Evolutionary conservation across 805 yeast species (phyloP), one percentile per base, ranked within the genome.

Genomic region (Cyberlindnera mycetangii): DNA sequence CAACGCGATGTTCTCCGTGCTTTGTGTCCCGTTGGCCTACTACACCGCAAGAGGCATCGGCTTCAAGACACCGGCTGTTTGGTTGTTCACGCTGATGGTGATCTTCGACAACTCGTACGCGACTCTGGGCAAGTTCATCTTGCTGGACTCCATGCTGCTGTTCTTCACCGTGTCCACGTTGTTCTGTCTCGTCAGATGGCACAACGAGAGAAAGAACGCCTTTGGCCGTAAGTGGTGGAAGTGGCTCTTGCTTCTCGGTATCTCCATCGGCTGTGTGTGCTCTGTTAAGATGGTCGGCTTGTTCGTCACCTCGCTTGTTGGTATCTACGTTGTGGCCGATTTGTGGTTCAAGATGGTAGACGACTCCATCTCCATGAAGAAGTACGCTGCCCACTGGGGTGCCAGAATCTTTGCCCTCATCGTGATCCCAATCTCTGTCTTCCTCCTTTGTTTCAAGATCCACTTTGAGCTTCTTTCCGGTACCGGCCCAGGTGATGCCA

Each of bases 281-380:
- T 85, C 96, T 22, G 95, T 89, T 46, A 93, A 93, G 68, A 89
- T 90, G 96, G 98, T 93, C 47, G 99, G 99, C 57, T 74, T 92
- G 45, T 88, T 93, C 59, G 87, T 88, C 49, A 92, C 95, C 45
- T 66, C 89, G 15, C 69, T 89, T 51, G 89, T 93, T 44, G 99
- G 99, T 39, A 76, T 89, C 50, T 88, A 92, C 67, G 89, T 97
- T 18, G 72, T 87, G 32, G 84, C 80, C 42, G 97, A 93, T 58
- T 72, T 93, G 58, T 93, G 97, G 96, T 72, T 69, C 56, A 79
- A 78, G 63, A 78, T 89, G 56, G 95, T 90, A 52, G 92, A 86
- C 61, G 72, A 70, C 56, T 59, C 73, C 11, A 61, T 85, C 52
- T 55, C 75, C 4, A 70, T 75, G 72, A 62, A 59, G 27, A 69